phyloP scores from a whole-genome alignment of 1,284 basidiomycete genomes.

The Ustilago esculenta region DNA sequence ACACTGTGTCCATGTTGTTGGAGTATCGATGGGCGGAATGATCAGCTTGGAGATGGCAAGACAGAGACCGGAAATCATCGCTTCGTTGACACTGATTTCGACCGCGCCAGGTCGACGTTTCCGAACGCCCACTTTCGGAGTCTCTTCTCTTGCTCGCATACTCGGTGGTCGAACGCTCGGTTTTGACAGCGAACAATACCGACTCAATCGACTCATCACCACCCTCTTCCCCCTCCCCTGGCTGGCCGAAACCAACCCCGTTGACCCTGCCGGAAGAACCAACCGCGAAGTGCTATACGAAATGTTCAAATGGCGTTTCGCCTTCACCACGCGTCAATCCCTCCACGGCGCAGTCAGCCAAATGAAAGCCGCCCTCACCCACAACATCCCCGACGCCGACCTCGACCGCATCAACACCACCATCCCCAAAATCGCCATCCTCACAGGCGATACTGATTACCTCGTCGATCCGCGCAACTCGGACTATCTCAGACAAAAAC shows the following conservation, averaged over 20 bases:
- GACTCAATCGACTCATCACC: constrained; percentile 73
- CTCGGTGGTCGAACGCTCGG: constrained; percentile 70
- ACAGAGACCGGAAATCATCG: constrained; percentile 33
- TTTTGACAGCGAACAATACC: constrained; percentile 71
- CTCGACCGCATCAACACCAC: constrained; percentile 72
- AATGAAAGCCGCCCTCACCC: constrained; percentile 77
- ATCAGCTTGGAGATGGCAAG: constrained; percentile 71
- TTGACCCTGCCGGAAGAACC: constrained; percentile 31
- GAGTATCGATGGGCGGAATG: constrained; percentile 86
- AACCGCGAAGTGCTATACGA: constrained; percentile 49
- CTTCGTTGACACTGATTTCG: constrained; percentile 54
- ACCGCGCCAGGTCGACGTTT: constrained; percentile 55
- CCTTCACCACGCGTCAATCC: constrained; percentile 74
- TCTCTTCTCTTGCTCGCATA: constrained; percentile 68
- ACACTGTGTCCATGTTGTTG: constrained; percentile 77
- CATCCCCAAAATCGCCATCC: constrained; percentile 74
- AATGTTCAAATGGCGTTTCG: constrained; percentile 72
- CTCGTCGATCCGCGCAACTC: constrained; percentile 75
- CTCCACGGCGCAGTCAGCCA: constrained; percentile 78
- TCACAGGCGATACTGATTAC: constrained; percentile 80
- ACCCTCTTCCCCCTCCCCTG: constrained; percentile 75
- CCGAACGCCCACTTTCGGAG: constrained; percentile 36
- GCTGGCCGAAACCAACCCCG: constrained; percentile 67
- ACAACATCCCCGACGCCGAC: constrained; percentile 73
- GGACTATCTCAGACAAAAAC: constrained; percentile 72